Evolutionary conservation across 306 rosid genomes (phyloP).

Genomic region (Medicago arabica): DNA sequence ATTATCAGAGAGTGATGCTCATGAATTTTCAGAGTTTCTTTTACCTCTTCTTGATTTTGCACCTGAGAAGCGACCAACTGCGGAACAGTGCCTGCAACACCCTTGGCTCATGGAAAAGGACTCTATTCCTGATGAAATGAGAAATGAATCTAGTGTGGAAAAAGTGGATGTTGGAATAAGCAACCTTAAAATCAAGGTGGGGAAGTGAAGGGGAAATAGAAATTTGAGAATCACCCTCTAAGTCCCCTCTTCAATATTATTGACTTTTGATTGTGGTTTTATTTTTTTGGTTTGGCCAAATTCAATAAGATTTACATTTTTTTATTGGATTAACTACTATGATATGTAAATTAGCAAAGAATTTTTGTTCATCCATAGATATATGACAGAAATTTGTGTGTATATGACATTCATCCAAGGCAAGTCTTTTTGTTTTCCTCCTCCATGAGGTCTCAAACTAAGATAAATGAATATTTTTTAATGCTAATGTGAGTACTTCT

Average conservation of each 20-base stretch:
- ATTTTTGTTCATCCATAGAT: constrained; percentile 55
- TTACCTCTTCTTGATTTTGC: constrained; percentile 74
- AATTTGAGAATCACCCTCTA: constrained; percentile 29
- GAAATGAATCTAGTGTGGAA: constrained; percentile 51
- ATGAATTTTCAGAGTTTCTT: constrained; percentile 73
- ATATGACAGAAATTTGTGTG: constrained; percentile 44
- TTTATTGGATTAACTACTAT: constrained; percentile 54
- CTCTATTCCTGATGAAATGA: constrained; percentile 49
- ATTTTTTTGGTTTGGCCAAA: constrained; percentile 41
- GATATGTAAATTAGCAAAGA: constrained; percentile 66
- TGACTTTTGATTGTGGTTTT: constrained; percentile 59
- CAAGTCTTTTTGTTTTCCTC: constrained; percentile 18
- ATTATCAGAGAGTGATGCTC: constrained; percentile 71
- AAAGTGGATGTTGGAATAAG: constrained; percentile 69
- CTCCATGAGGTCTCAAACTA: background rate
- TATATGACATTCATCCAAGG: constrained; percentile 38
- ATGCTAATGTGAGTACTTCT: constrained; percentile 1
- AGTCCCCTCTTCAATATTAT: constrained; percentile 35
- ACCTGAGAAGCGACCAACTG: constrained; percentile 95
- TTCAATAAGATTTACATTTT: constrained; percentile 53
- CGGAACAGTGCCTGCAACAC: constrained; percentile 86
- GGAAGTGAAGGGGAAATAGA: constrained; percentile 63
- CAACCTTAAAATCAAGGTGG: constrained; percentile 69
- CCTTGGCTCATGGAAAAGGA: constrained; percentile 65
- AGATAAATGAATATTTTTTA: background rate